Evolutionary conservation across 2,329 filamentous ascomycete species (phyloP).

Genomic region (Metarhizium robertsii): DNA sequence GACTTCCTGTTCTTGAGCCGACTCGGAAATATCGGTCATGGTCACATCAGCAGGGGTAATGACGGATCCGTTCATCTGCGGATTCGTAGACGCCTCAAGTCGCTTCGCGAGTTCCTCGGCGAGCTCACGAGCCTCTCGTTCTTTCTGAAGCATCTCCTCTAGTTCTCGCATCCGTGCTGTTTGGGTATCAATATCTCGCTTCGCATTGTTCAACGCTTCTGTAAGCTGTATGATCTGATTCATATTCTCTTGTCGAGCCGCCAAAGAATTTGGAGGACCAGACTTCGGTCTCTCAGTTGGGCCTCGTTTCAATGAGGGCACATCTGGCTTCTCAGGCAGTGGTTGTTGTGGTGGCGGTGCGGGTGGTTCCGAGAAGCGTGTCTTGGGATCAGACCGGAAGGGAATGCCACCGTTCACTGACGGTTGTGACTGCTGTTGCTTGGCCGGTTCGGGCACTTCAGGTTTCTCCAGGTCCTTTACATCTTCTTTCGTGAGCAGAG

Average conservation of each 20-base stretch:
- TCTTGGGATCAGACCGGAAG: slow-evolving; percentile 65
- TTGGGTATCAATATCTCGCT: slow-evolving; percentile 81
- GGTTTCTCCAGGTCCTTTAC: slow-evolving; percentile 48
- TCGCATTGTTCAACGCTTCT: slow-evolving; percentile 74
- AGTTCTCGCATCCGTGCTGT: slow-evolving; percentile 69
- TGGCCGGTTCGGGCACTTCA: slow-evolving; percentile 37
- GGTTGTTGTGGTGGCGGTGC: slow-evolving; percentile 90
- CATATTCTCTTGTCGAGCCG: slow-evolving; percentile 47
- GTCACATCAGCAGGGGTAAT: slow-evolving; percentile 14
- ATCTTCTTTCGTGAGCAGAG: slow-evolving; percentile 64
- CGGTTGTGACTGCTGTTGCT: slow-evolving; percentile 30
- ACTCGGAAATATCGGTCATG: slow-evolving; percentile 12
- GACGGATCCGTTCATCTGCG: slow-evolving; percentile 20
- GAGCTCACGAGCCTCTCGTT: slow-evolving; percentile 70
- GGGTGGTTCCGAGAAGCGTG: slow-evolving; percentile 84
- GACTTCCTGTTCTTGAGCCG: slow-evolving; percentile 2
- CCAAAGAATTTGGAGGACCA: slow-evolving; percentile 42
- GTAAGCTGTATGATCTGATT: slow-evolving; percentile 78
- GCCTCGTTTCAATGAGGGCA: slow-evolving; percentile 61
- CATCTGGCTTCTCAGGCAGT: slow-evolving; percentile 85
- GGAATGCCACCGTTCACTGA: slow-evolving; percentile 42
- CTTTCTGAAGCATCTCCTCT: slow-evolving; percentile 63
- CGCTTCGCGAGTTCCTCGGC: slow-evolving; percentile 75
- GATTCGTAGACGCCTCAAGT: slow-evolving; percentile 46
- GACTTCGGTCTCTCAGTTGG: slow-evolving; percentile 67